Percentiles rank a stretch among this genome's conserved stretches.
phyloP scores from a whole-genome alignment of 2,329 filamentous ascomycete genomes.

The Trichoderma citrinoviride region DNA sequence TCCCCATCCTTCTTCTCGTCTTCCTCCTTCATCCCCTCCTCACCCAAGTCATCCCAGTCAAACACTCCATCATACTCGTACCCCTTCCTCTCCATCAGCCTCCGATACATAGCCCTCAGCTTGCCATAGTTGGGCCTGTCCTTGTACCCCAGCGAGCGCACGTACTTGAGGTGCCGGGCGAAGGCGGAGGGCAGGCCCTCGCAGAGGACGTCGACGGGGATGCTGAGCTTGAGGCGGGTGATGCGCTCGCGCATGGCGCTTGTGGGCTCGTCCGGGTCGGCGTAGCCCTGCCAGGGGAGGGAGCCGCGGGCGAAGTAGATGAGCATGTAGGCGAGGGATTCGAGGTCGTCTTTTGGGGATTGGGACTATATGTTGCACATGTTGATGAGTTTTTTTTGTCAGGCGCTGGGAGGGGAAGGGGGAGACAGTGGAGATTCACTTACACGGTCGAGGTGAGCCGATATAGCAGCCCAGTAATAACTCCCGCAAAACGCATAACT shows the following conservation, averaged over 20 bases:
- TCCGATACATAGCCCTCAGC: conserved; percentile 8
- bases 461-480: not conserved
- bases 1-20: conserved; percentile 8
- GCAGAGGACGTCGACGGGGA: conserved; percentile 1
- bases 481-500: conserved; percentile 3
- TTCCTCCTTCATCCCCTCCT: not conserved
- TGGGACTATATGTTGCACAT: not conserved
- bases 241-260: not conserved
- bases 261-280: not conserved
- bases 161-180: conserved; percentile 13
- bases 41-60: conserved; percentile 7
- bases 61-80: conserved; percentile 16
- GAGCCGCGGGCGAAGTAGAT: conserved; percentile 21
- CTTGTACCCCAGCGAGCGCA: not conserved
- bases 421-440: not conserved
- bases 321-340: conserved; percentile 23
- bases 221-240: not conserved
- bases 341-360: conserved; percentile 23
- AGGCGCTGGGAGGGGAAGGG: not conserved
- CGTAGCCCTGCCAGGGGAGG: conserved; percentile 20
- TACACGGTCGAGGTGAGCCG: not conserved
- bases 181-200: conserved; percentile 11
- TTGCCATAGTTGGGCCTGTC: conserved; percentile 6
- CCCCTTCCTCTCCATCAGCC: not conserved
- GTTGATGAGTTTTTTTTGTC: not conserved